These are phyloP conservation scores for Fraxinus quadrangulata DNA, from an alignment of 257 asterid species.

Conservation along the genomic window DNA sequence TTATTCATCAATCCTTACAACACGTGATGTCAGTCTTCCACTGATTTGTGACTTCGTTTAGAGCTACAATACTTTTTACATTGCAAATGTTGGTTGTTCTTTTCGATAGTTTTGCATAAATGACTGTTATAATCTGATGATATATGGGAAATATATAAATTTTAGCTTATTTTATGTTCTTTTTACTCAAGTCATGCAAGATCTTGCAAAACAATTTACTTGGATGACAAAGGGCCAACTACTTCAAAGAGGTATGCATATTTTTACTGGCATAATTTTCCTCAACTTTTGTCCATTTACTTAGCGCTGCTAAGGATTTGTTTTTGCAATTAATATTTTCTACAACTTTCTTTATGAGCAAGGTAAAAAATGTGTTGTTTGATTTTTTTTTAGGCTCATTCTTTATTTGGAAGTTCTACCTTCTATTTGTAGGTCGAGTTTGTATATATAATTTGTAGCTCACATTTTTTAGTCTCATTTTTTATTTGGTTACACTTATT, in stretches of 20 bases:
- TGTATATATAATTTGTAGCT: too few species aligned
- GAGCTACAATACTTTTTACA: neutral
- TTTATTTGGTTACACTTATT: too few species aligned
- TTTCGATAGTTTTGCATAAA: neutral
- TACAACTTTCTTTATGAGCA: too few species aligned
- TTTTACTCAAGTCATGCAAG: slow-evolving; percentile 84
- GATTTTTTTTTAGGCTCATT: too few species aligned
- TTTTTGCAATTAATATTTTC: too few species aligned
- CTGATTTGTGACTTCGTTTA: neutral
- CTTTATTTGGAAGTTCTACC: too few species aligned
- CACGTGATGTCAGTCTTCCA: neutral
- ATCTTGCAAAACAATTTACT: slow-evolving; percentile 95
- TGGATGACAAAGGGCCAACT: slow-evolving; percentile 99
- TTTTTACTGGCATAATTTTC: neutral
- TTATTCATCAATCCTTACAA: neutral
- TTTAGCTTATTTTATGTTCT: slow-evolving; percentile 1
- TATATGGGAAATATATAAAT: slow-evolving; percentile 5
- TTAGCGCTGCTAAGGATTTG: neutral
- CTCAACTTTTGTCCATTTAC: neutral
- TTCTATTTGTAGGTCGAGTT: too few species aligned
- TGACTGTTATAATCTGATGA: slow-evolving; percentile 1
- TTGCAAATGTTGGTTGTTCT: neutral
- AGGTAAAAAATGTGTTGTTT: too few species aligned
- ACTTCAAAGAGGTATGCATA: slow-evolving; percentile 84
- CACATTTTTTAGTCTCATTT: too few species aligned